Evolutionary conservation across 2,329 filamentous ascomycete genomes (phyloP), one percentile per base, ranked within the genome.

Genomic region (Helotiales sp.): DNA sequence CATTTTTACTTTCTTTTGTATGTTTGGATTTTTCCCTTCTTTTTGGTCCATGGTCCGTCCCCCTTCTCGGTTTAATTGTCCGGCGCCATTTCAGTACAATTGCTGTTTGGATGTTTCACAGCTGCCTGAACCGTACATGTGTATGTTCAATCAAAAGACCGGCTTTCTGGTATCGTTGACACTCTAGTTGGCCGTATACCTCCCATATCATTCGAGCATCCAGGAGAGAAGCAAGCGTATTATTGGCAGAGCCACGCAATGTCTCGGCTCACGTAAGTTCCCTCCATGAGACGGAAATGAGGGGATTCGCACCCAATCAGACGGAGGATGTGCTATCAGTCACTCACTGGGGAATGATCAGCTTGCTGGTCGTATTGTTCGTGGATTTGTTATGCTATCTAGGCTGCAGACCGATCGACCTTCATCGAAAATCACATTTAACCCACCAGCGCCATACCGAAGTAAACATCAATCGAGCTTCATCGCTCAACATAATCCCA

Each of bases 361-460:
- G 40, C 40, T 20, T 6, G 17, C 40, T 20, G 5, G 40, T 20
- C 40, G 17, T 7, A 20, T 5, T n/a, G 40, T 37, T 37, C 30
- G 10, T 22, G 28, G 22, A 17, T 20, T 30, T 20, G 17, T 50
- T 50, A 47, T 50, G 40, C 34, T 63, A 28, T 34, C 37, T 57
- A 63, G 24, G 30, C 26, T 61, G 57, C 61, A 64, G 55, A 63
- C 49, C 40, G 7, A 49, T 52, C 60, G 34, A 63, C 43, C 47
- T 34, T 40, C 45, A 20, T 43, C 17, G n/a, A 22, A 30, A 37
- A 32, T 20, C 50, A 43, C 49, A 30, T 28, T 17, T 30, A 61
- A 63, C 43, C 62, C 67, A 58, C 64, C 65, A 64, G 55, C 70
- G 69, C 68, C 69, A 57, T 47, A 64, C n/a, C 49, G n/a, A 45